Percentiles rank a stretch among this genome's conserved stretches.
Evolutionary conservation across 495 filamentous ascomycete species (phyloP).

Genomic region (Penicillium parvum): DNA sequence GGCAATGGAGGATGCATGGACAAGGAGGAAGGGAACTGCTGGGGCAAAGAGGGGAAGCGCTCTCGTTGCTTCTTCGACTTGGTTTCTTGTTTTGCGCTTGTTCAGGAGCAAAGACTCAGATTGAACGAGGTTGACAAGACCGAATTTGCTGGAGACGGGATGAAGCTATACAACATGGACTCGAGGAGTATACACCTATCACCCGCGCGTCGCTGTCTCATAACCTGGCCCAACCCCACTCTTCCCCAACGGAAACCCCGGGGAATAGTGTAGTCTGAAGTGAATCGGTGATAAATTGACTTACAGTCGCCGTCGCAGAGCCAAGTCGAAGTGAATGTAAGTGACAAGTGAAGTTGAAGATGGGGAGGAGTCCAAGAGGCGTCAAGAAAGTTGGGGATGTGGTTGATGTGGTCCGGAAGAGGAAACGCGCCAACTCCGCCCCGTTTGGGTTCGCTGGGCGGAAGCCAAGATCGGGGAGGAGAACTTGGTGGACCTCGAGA

Average conservation of each 20-base stretch:
- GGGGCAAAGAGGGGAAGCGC: slow-evolving; percentile 5
- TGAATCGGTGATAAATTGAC: not conserved
- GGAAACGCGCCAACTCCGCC: slow-evolving; percentile 22
- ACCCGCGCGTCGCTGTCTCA: slow-evolving; percentile 5
- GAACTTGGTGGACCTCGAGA: slow-evolving; percentile 13
- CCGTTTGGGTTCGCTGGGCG: slow-evolving; percentile 15
- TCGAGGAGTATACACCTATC: too few species aligned
- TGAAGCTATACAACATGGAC: not conserved
- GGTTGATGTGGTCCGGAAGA: slow-evolving; percentile 20
- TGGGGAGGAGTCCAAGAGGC: not conserved
- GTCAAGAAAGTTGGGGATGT: slow-evolving; percentile 8
- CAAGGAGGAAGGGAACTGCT: slow-evolving; percentile 3
- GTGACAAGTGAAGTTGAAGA: not conserved
- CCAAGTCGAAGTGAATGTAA: not conserved
- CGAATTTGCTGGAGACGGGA: not conserved
- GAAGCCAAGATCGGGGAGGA: slow-evolving; percentile 25
- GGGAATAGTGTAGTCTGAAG: not conserved
- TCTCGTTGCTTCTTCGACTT: not conserved
- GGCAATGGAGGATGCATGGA: not conserved
- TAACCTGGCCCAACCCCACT: slow-evolving; percentile 4
- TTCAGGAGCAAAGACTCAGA: slow-evolving; percentile 1
- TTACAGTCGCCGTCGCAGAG: slow-evolving; percentile 3
- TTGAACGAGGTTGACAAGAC: not conserved
- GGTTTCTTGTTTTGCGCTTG: too few species aligned
- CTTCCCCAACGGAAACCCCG: slow-evolving; percentile 9